Evolutionary conservation across 257 asterid genomes (phyloP).

Genomic region (Cynanchum wilfordii): DNA sequence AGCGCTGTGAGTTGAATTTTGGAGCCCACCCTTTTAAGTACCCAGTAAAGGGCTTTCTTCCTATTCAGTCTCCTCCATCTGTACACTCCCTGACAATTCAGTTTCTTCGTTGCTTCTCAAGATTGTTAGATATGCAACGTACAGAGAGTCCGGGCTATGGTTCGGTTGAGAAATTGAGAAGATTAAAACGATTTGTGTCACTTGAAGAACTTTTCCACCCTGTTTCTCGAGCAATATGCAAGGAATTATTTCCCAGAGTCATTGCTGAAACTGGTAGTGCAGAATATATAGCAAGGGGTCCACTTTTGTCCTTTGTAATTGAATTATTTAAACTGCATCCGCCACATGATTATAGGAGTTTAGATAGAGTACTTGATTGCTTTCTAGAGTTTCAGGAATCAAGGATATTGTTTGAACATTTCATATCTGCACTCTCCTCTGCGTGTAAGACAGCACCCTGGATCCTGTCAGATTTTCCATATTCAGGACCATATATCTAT

Average conservation of each 20-base stretch:
- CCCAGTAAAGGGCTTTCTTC: constrained; percentile 72
- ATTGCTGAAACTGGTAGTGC: constrained; percentile 45
- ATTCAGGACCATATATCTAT: constrained; percentile 84
- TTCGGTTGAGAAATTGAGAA: constrained; percentile 68
- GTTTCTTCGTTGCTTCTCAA: constrained; percentile 65
- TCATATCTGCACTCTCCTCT: constrained; percentile 68
- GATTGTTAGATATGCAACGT: constrained; percentile 64
- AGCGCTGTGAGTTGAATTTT: constrained; percentile 85
- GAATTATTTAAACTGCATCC: constrained; percentile 62
- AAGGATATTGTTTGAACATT: constrained; percentile 45
- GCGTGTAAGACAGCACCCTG: constrained; percentile 68
- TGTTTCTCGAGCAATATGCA: constrained; percentile 64
- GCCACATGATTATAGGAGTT: constrained; percentile 68
- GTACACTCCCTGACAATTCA: constrained; percentile 35
- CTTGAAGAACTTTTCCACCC: constrained; percentile 63
- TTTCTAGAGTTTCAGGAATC: constrained; percentile 64
- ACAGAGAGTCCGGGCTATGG: constrained; percentile 46
- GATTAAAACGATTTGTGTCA: constrained; percentile 75
- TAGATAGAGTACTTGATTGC: constrained; percentile 76
- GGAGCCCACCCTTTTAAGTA: constrained; percentile 78
- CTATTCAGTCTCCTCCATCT: constrained; percentile 72
- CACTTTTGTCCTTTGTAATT: constrained; percentile 66
- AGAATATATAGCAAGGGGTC: constrained; percentile 67
- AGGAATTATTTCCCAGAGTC: constrained; percentile 52
- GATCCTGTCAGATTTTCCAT: constrained; percentile 80